These are phyloP conservation scores for Termitomyces sp. DNA, from an alignment of 768 basidiomycete genomes.

Conservation along the genomic window DNA sequence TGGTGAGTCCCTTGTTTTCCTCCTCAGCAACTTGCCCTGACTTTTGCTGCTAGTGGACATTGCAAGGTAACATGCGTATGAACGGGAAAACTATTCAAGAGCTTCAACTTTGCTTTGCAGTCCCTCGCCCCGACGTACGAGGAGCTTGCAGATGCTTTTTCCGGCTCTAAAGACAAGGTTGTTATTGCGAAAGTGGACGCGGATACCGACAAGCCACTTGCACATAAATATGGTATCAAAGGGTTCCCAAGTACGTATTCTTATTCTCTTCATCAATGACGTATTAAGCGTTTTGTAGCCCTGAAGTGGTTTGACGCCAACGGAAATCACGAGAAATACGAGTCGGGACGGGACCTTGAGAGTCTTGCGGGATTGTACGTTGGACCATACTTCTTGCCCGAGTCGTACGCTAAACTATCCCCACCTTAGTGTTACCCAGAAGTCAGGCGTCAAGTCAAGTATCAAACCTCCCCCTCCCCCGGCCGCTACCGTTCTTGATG, in stretches of 20 bases:
- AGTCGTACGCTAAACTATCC: not conserved
- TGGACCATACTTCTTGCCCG: conserved; percentile 1
- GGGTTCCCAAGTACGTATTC: conserved; percentile 79
- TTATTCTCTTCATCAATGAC: not conserved
- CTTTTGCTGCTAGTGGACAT: conserved; percentile 56
- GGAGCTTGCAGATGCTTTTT: conserved; percentile 84
- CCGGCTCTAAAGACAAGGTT: conserved; percentile 76
- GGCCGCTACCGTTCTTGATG: conserved; percentile 62
- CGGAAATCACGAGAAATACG: conserved; percentile 66
- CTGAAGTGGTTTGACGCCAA: conserved; percentile 86
- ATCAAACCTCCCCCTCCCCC: conserved; percentile 84
- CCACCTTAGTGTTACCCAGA: conserved; percentile 56
- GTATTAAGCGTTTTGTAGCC: conserved; percentile 42
- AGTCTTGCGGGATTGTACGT: conserved; percentile 71
- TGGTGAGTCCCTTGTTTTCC: conserved; percentile 42
- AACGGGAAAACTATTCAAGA: not conserved
- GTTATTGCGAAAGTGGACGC: conserved; percentile 91
- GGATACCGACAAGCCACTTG: conserved; percentile 77
- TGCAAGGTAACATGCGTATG: conserved; percentile 61
- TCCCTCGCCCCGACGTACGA: conserved; percentile 88
- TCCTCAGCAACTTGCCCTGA: not conserved
- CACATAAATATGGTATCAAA: conserved; percentile 72
- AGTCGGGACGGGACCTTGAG: conserved; percentile 79
- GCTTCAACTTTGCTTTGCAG: conserved; percentile 30
- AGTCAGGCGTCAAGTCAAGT: conserved; percentile 81